These are phyloP conservation scores for Pyrus pyrifolia DNA, from an alignment of 306 rosid species.

Conservation along the genomic window DNA sequence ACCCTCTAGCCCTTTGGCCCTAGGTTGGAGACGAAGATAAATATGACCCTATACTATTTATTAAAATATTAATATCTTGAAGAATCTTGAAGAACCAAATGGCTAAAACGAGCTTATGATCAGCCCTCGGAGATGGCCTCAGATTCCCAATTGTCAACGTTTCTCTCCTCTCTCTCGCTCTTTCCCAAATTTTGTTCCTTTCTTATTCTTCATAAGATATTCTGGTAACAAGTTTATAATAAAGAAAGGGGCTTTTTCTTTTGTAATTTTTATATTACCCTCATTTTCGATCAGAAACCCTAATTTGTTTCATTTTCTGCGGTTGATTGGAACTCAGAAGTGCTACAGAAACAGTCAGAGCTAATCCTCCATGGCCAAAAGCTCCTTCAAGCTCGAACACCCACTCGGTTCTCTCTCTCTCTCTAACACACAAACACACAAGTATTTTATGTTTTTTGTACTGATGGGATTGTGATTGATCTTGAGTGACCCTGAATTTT, in stretches of 20 bases:
- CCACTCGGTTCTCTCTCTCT: slow-evolving; percentile 34
- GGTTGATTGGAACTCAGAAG: neutral
- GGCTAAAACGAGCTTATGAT: no score
- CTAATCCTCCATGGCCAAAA: slow-evolving; percentile 31
- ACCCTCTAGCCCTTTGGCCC: no score
- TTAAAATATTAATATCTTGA: no score
- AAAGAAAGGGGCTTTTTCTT: neutral
- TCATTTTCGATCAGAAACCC: neutral
- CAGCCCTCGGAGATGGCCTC: neutral
- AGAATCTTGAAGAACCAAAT: no score
- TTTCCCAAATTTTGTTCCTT: neutral
- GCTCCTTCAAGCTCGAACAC: slow-evolving; percentile 50
- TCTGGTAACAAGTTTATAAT: neutral
- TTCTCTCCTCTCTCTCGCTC: neutral
- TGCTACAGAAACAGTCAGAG: neutral
- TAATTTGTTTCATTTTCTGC: neutral
- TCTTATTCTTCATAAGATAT: neutral
- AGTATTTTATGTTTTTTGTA: neutral
- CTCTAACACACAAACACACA: neutral
- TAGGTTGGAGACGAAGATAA: no score
- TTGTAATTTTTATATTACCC: neutral
- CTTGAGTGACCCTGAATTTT: neutral
- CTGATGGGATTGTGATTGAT: neutral
- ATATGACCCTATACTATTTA: no score
- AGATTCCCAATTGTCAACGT: neutral